These are phyloP conservation scores for Phlebiopsis flavidoalba DNA, from an alignment of 768 basidiomycete genomes.

Conservation along the genomic window DNA sequence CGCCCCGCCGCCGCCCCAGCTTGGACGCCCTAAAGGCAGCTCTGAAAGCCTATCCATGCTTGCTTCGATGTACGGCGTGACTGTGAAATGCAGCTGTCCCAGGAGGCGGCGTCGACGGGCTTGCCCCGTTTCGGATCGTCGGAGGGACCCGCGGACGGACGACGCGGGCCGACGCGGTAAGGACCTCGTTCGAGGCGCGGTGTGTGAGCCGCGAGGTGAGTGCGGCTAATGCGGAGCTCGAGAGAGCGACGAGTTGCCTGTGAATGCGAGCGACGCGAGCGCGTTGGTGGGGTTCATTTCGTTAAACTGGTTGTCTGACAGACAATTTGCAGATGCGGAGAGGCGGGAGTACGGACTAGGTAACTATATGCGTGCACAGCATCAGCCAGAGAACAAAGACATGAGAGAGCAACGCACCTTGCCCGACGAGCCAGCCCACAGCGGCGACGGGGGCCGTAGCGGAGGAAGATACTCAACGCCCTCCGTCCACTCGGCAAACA, in stretches of 20 bases:
- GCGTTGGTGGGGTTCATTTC: constrained; percentile 3
- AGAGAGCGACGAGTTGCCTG: constrained; percentile 3
- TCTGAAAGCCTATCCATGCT: no score
- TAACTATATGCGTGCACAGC: not conserved
- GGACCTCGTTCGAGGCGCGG: not conserved
- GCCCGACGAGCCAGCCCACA: constrained; percentile 4
- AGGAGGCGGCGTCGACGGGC: not conserved
- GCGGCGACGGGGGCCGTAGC: constrained; percentile 1
- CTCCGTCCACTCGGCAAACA: not conserved
- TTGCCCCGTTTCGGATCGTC: not conserved
- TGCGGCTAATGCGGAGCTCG: constrained; percentile 6
- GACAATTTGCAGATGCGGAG: no score
- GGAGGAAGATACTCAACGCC: constrained; percentile 2
- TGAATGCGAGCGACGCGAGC: constrained; percentile 9
- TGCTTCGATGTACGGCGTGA: not conserved
- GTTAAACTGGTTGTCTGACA: not conserved
- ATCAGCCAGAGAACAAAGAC: no score
- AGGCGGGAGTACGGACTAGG: not conserved
- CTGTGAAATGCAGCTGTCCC: not conserved
- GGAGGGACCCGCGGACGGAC: no score
- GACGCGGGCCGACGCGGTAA: not conserved
- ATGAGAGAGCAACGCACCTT: not conserved
- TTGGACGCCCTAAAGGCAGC: no score
- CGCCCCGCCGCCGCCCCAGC: not conserved
- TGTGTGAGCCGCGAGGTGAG: constrained; percentile 8